Conservation (phyloP, 2,329 filamentous ascomycete species). For the Fusarium sp. region DNA sequence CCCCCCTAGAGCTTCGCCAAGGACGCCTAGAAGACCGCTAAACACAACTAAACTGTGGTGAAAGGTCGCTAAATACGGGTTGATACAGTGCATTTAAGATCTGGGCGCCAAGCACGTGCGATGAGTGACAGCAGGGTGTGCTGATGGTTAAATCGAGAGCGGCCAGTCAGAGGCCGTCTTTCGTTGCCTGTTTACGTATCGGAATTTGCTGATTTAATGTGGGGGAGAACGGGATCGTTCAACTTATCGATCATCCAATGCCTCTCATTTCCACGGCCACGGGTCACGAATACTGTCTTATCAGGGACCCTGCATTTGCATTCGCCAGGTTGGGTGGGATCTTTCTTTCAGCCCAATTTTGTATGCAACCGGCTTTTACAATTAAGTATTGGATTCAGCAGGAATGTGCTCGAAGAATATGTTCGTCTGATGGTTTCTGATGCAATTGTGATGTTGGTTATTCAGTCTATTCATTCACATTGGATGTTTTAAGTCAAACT, state of each 20-base stretch:
- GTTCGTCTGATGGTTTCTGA: background rate
- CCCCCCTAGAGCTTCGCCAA: conserved; percentile 13
- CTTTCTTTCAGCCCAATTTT: background rate
- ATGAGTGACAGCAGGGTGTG: conserved; percentile 13
- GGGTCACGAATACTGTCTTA: conserved; percentile 26
- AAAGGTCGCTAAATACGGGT: conserved; percentile 27
- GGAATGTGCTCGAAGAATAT: background rate
- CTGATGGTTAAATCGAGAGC: conserved; percentile 1
- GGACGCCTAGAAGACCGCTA: conserved; percentile 5
- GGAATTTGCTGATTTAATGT: conserved; percentile 47
- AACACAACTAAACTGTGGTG: conserved; percentile 9
- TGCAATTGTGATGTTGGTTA: background rate
- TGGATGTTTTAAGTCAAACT: background rate
- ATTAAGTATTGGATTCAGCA: background rate
- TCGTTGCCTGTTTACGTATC: conserved; percentile 47
- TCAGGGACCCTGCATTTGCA: conserved; percentile 29
- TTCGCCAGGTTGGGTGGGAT: conserved; percentile 14
- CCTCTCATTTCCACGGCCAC: conserved; percentile 26
- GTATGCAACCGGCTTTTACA: background rate
- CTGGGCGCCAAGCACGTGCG: conserved; percentile 33
- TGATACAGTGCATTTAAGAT: conserved; percentile 27
- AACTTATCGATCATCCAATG: conserved; percentile 29
- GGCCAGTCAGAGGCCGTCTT: conserved; percentile 39
- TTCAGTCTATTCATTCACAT: background rate
- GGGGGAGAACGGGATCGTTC: conserved; percentile 11